Evolutionary conservation across 306 rosid species (phyloP), one percentile per base, ranked within the genome.

Genomic region (Citrullus amarus): DNA sequence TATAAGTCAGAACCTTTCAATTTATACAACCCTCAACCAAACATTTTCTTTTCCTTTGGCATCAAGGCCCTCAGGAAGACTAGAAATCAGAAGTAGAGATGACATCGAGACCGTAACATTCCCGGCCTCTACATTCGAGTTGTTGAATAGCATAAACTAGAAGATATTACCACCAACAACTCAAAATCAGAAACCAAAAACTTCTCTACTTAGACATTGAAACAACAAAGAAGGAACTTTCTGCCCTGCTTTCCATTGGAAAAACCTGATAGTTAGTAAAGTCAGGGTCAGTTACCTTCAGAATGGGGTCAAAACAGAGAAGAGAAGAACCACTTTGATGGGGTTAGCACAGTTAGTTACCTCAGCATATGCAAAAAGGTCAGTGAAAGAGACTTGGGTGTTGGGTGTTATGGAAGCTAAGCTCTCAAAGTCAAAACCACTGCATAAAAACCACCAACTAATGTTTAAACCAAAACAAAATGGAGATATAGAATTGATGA

Each of bases 331-430:
- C 60, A 73, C 9, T 66, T 9, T 74, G 30, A 10, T 72, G 56
- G 57, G 57, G 63, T 54, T 74, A 74, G n/a, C 32, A 16, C 30
- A 57, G 55, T 76, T 57, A 55, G 53, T 38, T 75, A 75, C 79
- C 79, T 75, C 53, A 56, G 36, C 79, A 55, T 75, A 74, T 53
- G 65, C 79, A 55, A 56, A 69, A 50, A 72, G 38, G 43, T 72
- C 77, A 72, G 25, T 50, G 59, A 72, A 50, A 73, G 44, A 73
- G 59, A 48, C 61, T 48, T 68, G 43, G 54, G 77, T 72, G 59
- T n/a, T 69, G 34, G 55, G 75, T 72, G 77, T 53, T 71, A 71
- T 48, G 76, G 54, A 72, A 69, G 56, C 56, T 70, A 75, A 25
- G 53, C 65, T 57, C 66, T 56, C 62, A 75, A 66, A 66, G 48